Evolutionary conservation across 345 rosid species (phyloP).

Genomic region (Balakata baccata): DNA sequence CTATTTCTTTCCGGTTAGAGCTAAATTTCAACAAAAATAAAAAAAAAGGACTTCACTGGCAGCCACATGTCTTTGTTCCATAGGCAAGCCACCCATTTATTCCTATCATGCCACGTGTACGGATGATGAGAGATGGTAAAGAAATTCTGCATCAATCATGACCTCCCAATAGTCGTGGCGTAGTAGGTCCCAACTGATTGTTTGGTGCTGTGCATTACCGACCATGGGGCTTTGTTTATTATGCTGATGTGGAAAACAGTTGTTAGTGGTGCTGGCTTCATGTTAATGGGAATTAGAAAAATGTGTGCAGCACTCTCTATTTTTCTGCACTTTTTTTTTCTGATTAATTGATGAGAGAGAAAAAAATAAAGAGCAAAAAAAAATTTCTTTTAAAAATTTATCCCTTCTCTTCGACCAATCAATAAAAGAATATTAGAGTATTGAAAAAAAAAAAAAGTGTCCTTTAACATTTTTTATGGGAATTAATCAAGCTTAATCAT

Average conservation of each 20-base stretch:
- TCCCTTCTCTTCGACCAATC: too few relatives aligned
- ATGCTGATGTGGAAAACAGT: constrained; percentile 26
- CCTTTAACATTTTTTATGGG: too few relatives aligned
- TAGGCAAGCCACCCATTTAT: constrained; percentile 32
- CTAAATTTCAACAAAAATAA: constrained; percentile 11
- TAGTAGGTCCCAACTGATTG: constrained; percentile 33
- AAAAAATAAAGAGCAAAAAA: too few relatives aligned
- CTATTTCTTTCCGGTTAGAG: constrained; percentile 16
- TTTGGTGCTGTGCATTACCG: constrained; percentile 30
- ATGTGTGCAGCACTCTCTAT: too few relatives aligned
- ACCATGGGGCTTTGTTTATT: constrained; percentile 44
- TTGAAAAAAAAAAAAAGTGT: too few relatives aligned
- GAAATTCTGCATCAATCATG: neutral
- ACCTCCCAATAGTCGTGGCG: constrained; percentile 24
- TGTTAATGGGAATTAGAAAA: too few relatives aligned
- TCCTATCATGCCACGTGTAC: constrained; percentile 33
- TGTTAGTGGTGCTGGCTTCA: constrained; percentile 23
- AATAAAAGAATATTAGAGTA: too few relatives aligned
- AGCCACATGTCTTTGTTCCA: constrained; percentile 28
- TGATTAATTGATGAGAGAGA: too few relatives aligned
- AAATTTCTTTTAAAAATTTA: too few relatives aligned
- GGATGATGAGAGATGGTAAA: constrained; percentile 26
- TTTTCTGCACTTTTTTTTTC: too few relatives aligned
- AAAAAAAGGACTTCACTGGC: neutral
- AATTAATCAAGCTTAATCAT: constrained; percentile 18